Evolutionary conservation across 352 stramenopile genomes (phyloP), one percentile per base, ranked within the genome.

Genomic region (Phytophthora litchii): DNA sequence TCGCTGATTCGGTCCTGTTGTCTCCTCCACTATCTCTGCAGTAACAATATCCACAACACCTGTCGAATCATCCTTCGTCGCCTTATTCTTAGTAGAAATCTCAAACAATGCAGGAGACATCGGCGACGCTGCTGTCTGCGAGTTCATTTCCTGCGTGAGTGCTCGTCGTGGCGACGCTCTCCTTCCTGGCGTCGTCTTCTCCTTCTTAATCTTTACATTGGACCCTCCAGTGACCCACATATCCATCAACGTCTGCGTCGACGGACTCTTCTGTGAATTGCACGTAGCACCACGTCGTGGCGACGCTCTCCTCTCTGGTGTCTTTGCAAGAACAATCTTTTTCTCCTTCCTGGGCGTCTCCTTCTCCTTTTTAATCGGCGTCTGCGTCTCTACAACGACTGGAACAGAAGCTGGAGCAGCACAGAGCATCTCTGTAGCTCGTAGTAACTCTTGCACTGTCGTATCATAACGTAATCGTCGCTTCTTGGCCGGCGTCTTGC

Each of bases 401-500:
- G 25, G 6, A 37, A 14, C 35, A 1, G 20, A 25, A 16, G 23
- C n/a, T 36, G 71, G 64, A 2, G 74, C 60, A 1, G 62, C 60
- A 34, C 66, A 78, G 5, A 91, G 65, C 45, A 79, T 70, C 36
- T 85, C 78, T 0, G 72, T 80, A 6, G 84, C 83, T 11, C 73
- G 55, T 17, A 90, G 67, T 6, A 95, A 72, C 49, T 89, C 72
- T 56, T 88, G 80, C 44, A 94, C 74, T 55, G 88, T 94, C 14
- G 79, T 74, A 54, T 95, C 86, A 46, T 85, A 79, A 5, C 86
- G 84, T 45, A 95, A 54, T 32, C 66, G 71, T 34, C 86, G 80
- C 72, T 94, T 95, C 45, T 88, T 92, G 41, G 81, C 80, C 7
- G 81, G 78, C 43, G 79, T 65, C 68, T 94, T 95, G 75, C 86